Evolutionary conservation across 2,329 filamentous ascomycete genomes (phyloP).

Genomic region (Ascosphaera apis): DNA sequence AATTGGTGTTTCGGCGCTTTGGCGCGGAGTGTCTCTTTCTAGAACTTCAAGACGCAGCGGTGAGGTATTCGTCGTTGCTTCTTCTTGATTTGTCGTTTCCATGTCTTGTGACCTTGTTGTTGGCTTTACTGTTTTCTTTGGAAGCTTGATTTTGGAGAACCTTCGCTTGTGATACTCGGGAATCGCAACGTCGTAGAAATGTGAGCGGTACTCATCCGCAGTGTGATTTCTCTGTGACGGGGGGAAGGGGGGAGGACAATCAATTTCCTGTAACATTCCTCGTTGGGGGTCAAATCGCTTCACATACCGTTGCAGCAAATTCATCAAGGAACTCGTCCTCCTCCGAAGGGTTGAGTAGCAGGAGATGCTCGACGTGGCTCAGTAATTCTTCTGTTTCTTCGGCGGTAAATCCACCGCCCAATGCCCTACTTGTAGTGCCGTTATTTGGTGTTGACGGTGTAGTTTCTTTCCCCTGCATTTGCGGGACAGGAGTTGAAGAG

Average conservation of each 20-base stretch:
- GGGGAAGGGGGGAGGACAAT: background rate
- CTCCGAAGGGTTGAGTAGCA: slow-evolving; percentile 5
- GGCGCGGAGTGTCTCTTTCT: background rate
- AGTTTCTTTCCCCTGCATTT: too few relatives aligned
- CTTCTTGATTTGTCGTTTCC: background rate
- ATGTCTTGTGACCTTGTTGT: too few relatives aligned
- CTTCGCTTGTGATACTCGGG: slow-evolving; percentile 7
- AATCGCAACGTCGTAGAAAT: slow-evolving; percentile 6
- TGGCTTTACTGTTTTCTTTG: too few relatives aligned
- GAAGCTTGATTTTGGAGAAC: background rate
- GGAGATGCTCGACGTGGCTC: slow-evolving; percentile 7
- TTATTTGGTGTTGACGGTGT: background rate
- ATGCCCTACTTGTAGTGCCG: background rate
- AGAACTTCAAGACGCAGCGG: background rate
- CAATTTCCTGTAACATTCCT: background rate
- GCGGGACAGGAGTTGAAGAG: too few relatives aligned
- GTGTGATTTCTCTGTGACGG: slow-evolving; percentile 1
- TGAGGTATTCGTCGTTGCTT: background rate
- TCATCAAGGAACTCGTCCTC: slow-evolving; percentile 9
- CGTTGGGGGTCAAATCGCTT: background rate
- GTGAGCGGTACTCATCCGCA: slow-evolving; percentile 6
- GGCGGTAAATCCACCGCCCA: slow-evolving; percentile 5
- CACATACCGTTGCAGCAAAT: slow-evolving; percentile 7
- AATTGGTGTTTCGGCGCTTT: background rate
- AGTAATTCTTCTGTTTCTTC: slow-evolving; percentile 9